Base-by-base conservation (phyloP, 2,329 filamentous ascomycete species). In the Cyclaneusma minus region DNA sequence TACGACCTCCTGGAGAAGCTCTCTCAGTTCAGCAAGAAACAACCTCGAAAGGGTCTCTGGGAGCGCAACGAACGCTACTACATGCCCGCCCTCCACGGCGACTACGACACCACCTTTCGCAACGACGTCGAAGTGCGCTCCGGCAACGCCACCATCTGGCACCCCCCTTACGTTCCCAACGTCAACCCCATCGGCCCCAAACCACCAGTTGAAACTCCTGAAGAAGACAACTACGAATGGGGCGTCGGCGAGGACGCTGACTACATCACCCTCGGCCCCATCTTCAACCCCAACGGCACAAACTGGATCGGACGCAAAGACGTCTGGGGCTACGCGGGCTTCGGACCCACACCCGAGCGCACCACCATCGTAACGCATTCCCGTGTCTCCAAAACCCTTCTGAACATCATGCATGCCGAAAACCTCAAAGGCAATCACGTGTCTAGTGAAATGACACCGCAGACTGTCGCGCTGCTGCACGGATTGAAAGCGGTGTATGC, bases 281-380 rank as follows among this genome's bases (percentile, higher is more conserved):
- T 85, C 34, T 84, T 85, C 54, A 73, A 85, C 43, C 72, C 76
- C 0, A 57, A 68, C 21, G 62, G 65, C 39, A 83, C 77, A 27
- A 72, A 70, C 38, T 85, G 80, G 79, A 64, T 80, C 16, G 73
- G 78, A 44, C 60, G 60, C 25, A 59, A 70, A 37, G 70, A 80
- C 23, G 30, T 45, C 2, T 45, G 38, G 40, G 73, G 73, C 21
- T 83, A 77, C 52, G 55, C 49, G 28, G 58, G 68, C 35, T 47
- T 50, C 10, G 51, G 48, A 6, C 61, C 67, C 40, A 42, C 49
- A 9, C 77, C 79, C 8, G 70, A 79, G 28, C 68, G 80, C 31
- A 70, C 73, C 7, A 78, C 78, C n/a, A 79, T 85, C 40, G 72
- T 83, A 34, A 84, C 79, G 0, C 76, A 82, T 35, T 73, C 75